Conservation (phyloP, 352 stramenopile species). For the Phytophthora litchii region DNA sequence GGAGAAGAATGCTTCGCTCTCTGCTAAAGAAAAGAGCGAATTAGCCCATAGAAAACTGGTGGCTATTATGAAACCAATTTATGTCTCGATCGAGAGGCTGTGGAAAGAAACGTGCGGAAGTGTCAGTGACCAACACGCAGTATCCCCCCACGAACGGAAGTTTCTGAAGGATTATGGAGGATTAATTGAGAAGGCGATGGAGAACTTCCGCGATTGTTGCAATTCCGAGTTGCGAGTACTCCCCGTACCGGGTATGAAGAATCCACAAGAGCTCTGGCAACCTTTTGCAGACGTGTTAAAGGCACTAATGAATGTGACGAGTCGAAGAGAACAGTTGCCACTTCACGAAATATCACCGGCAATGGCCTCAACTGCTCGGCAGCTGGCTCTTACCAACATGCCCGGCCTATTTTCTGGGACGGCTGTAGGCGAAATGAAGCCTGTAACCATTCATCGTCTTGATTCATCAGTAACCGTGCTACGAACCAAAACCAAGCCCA, state of each 20-base stretch:
- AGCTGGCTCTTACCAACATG: conserved; percentile 57
- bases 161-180: conserved; percentile 72
- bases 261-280: conserved; percentile 51
- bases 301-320: conserved; percentile 41
- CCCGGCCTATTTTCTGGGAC: conserved; percentile 45
- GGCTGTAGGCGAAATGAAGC: conserved; percentile 21
- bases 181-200: conserved; percentile 51
- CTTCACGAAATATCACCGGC: conserved; percentile 79
- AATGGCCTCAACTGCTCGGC: conserved; percentile 49
- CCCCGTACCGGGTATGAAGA: conserved; percentile 21
- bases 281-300: conserved; percentile 84
- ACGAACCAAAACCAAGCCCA: conserved; percentile 88
- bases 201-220: conserved; percentile 54
- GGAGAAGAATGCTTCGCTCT: conserved; percentile 72
- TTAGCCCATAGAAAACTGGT: conserved; percentile 74
- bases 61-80: conserved; percentile 85
- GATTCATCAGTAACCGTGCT: conserved; percentile 56
- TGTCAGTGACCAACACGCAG: conserved; percentile 22
- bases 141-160: conserved; percentile 75
- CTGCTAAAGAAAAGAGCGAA: conserved; percentile 61
- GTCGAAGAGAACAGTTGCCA: conserved; percentile 56
- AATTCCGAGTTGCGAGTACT: conserved; percentile 24
- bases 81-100: conserved; percentile 65
- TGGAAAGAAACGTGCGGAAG: conserved; percentile 70
- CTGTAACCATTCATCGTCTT: conserved; percentile 47